Evolutionary conservation across 495 filamentous ascomycete species (phyloP).

Genomic region (Aspergillus ostianus): DNA sequence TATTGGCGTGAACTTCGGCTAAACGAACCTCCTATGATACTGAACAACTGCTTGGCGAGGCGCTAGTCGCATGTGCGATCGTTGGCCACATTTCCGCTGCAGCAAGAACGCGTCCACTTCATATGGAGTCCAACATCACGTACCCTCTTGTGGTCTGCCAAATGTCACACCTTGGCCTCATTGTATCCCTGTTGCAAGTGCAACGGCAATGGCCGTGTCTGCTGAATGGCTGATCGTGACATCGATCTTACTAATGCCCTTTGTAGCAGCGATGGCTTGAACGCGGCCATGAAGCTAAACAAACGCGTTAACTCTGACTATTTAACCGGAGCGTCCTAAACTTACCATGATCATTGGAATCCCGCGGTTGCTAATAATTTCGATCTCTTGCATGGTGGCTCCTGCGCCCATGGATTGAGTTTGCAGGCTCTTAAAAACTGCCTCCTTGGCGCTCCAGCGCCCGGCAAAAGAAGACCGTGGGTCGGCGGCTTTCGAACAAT

Average conservation of each 20-base stretch:
- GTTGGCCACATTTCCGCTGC: neutral
- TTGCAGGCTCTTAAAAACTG: conserved; percentile 91
- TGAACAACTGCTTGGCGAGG: too few relatives aligned
- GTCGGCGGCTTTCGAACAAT: conserved; percentile 74
- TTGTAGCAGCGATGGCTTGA: conserved; percentile 14
- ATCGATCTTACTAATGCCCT: conserved; percentile 16
- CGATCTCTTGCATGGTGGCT: conserved; percentile 87
- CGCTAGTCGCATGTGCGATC: too few relatives aligned
- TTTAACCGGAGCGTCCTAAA: neutral
- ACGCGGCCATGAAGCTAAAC: conserved; percentile 19
- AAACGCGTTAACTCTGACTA: neutral
- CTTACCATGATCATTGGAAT: conserved; percentile 18
- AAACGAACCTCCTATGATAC: too few relatives aligned
- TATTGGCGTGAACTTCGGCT: too few relatives aligned
- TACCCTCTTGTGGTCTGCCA: neutral
- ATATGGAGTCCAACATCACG: neutral
- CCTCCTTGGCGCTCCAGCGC: conserved; percentile 95
- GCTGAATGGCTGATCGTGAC: conserved; percentile 23
- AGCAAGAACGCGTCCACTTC: too few relatives aligned
- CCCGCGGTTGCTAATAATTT: conserved; percentile 64
- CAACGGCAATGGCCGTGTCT: conserved; percentile 19
- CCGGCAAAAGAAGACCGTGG: conserved; percentile 86
- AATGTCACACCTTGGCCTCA: too few relatives aligned
- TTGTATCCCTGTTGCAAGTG: conserved; percentile 9
- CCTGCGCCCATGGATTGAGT: conserved; percentile 66